A percentile compares a stretch with the other conserved stretches of the same genome.
These are phyloP conservation scores for Cutaneotrichosporon cutaneum DNA, from an alignment of 1,284 basidiomycete species.

Conservation along the genomic window DNA sequence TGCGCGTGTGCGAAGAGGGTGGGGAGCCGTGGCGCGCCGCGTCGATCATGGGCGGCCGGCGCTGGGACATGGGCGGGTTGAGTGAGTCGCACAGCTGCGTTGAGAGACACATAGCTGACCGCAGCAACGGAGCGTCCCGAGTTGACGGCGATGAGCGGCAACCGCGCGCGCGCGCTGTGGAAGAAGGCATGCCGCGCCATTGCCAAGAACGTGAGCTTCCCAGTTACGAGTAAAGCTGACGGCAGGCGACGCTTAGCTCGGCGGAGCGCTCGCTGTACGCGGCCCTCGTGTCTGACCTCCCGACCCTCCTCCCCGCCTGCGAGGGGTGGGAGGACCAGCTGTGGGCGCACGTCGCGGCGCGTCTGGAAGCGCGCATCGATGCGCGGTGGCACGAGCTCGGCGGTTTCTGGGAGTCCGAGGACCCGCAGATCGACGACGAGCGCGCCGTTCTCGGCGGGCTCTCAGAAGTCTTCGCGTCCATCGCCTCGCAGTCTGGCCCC, in stretches of 20 bases:
- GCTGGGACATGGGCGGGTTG: constrained; percentile 49
- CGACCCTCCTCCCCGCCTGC: constrained; percentile 71
- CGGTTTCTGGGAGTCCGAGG: constrained; percentile 52
- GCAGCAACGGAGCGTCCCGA: constrained; percentile 54
- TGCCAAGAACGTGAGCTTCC: constrained; percentile 66
- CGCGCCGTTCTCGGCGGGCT: constrained; percentile 39
- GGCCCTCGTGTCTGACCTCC: constrained; percentile 78
- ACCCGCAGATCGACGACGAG: constrained; percentile 32
- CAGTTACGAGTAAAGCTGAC: not conserved
- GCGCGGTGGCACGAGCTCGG: constrained; percentile 46
- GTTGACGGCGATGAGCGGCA: constrained; percentile 57
- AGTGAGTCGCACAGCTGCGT: constrained; percentile 26
- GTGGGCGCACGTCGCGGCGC: constrained; percentile 84
- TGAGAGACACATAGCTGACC: constrained; percentile 10
- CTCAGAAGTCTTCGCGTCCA: constrained; percentile 49
- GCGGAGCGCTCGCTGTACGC: constrained; percentile 84
- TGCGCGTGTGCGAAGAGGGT: constrained; percentile 76
- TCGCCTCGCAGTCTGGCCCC: constrained; percentile 37
- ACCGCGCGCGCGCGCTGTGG: constrained; percentile 74
- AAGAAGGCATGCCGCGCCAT: constrained; percentile 76
- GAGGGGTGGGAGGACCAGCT: constrained; percentile 91
- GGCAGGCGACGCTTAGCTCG: constrained; percentile 65
- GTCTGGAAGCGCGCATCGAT: constrained; percentile 65
- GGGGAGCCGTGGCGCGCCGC: constrained; percentile 79
- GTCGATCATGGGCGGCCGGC: constrained; percentile 52